Percentiles rank a stretch among this genome's conserved stretches.
phyloP scores from a whole-genome alignment of 2,329 filamentous ascomycete species.

The Coniochaeta hoffmannii region DNA sequence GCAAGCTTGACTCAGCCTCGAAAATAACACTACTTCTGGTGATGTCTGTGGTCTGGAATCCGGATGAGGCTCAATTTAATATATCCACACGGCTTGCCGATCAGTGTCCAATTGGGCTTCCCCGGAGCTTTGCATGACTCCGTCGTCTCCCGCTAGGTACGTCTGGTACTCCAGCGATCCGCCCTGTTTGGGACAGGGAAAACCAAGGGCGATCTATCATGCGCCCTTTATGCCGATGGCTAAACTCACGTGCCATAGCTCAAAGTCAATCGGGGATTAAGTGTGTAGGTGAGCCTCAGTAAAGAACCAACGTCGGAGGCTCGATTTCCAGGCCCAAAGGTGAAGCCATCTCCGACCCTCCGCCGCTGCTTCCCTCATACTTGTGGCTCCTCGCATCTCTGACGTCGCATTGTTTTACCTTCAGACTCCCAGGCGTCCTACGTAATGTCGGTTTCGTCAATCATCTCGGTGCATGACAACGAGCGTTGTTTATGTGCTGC shows the following conservation, averaged over 20 bases:
- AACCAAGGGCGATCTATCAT: neutral
- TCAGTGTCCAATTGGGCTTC: too few species aligned
- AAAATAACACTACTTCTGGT: too few species aligned
- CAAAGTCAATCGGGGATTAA: too few species aligned
- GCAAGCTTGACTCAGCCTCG: too few species aligned
- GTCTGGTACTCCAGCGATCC: neutral
- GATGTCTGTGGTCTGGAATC: too few species aligned
- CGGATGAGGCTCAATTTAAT: too few species aligned
- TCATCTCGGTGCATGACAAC: neutral
- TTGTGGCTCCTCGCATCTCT: neutral
- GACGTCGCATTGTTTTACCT: slow-evolving; percentile 2
- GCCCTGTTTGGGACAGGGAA: neutral
- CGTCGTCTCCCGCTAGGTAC: neutral
- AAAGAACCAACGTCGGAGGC: neutral
- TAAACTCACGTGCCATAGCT: neutral
- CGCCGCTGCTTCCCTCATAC: neutral
- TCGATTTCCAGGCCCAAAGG: neutral
- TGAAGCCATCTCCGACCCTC: neutral
- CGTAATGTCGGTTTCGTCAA: neutral
- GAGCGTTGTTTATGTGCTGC: neutral
- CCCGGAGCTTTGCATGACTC: too few species aligned
- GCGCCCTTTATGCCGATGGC: neutral
- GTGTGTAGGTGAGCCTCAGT: neutral
- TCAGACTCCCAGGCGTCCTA: neutral
- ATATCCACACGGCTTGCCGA: too few species aligned